Evolutionary conservation across 768 basidiomycete species (phyloP), one percentile per base, ranked within the genome.

Genomic region (Phaffia australis): DNA sequence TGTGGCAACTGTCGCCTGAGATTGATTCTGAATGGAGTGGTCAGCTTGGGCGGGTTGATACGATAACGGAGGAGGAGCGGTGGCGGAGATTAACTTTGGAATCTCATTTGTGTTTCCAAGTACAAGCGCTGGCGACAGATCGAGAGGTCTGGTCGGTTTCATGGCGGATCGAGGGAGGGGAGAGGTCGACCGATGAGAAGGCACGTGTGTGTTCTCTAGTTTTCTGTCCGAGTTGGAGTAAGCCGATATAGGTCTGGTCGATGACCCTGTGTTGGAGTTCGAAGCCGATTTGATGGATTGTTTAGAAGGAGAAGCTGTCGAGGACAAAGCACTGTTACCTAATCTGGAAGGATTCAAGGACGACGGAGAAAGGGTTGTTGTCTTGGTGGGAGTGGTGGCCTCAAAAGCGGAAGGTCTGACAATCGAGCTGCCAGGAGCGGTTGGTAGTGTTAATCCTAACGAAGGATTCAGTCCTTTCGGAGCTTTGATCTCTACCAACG

Each of bases 361-460:
- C 21, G 60, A 56, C 11, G 2, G 50, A 18, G 51, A 19, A 1
- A n/a, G 54, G 23, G 59, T 51, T 46, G 60, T 47, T 30, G 52
- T 30, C 21, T n/a, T 51, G 29, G 1, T 48, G 15, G 48, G 60
- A 4, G 15, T 54, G 3, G 3, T 60, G 25, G 16, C 23, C 18
- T 54, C 30, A 16, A 56, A 23, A 18, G 59, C 48, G 16, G 65
- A 60, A 48, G 66, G 66, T n/a, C 25, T 4, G n/a, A 63, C 60
- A 60, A 67, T 67, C 16, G 66, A 67, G 42, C 59, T 61, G 30
- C 66, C 66, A 19, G 66, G 66, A 7, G 66, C 66, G 3, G 59
- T 50, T 23, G 66, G 66, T 14, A 67, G 60, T 1, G 56, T 57
- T 7, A 67, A 27, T 18, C 66, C 60, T 23, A 46, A 32, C 21